These are phyloP conservation scores for Aeminium ludgeri DNA, from an alignment of 495 filamentous ascomycete species.

Conservation along the genomic window DNA sequence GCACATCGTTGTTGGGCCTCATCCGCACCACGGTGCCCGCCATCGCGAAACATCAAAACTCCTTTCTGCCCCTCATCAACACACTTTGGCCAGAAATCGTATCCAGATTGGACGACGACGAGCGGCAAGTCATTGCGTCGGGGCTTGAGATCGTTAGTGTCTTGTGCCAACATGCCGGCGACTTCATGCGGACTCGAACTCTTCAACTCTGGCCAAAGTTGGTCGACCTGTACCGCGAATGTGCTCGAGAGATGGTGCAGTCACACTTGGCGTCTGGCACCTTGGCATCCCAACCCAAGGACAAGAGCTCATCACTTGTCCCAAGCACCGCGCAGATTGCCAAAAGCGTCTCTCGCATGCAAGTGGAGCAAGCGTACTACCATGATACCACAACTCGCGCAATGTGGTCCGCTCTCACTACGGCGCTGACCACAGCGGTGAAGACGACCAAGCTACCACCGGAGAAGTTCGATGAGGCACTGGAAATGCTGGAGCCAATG, in stretches of 20 bases:
- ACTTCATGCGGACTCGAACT: conserved; percentile 61
- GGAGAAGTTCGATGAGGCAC: conserved; percentile 50
- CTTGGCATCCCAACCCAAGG: background rate
- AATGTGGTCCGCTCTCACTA: conserved; percentile 41
- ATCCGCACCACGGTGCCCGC: conserved; percentile 49
- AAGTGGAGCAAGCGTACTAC: conserved; percentile 17
- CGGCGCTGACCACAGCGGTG: conserved; percentile 36
- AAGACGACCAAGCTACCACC: conserved; percentile 41
- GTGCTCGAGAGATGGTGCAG: conserved; percentile 17
- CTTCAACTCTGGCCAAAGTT: conserved; percentile 50
- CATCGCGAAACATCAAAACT: conserved; percentile 55
- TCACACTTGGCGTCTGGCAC: background rate
- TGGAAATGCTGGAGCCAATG: conserved; percentile 39
- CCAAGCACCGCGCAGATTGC: background rate
- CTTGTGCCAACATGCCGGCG: conserved; percentile 51
- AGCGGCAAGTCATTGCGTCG: conserved; percentile 54
- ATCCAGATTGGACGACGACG: conserved; percentile 52
- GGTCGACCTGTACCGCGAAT: conserved; percentile 28
- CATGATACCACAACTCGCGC: conserved; percentile 36
- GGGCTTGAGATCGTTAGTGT: conserved; percentile 47
- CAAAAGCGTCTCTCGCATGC: conserved; percentile 1
- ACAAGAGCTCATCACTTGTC: background rate
- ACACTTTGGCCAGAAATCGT: conserved; percentile 72
- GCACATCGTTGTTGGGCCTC: conserved; percentile 55
- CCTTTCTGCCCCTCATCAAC: conserved; percentile 76